Evolutionary conservation across 768 basidiomycete genomes (phyloP).

Genomic region (Russula sp.): DNA sequence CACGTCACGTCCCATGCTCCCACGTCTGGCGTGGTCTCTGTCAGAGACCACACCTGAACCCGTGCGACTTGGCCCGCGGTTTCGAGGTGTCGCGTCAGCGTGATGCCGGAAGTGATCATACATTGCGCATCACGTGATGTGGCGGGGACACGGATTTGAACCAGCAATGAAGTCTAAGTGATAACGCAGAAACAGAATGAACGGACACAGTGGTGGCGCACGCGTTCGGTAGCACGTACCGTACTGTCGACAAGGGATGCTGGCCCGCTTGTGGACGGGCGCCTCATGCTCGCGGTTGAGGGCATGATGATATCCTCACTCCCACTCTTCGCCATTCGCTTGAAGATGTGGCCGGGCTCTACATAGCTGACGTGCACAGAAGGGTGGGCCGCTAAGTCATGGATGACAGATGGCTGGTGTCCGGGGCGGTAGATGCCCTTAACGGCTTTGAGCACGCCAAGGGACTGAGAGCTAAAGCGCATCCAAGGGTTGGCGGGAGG

Average conservation of each 20-base stretch:
- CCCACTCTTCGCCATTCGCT: neutral
- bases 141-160: slow-evolving; percentile 15
- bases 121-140: slow-evolving; percentile 10
- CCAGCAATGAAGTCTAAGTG: slow-evolving; percentile 5
- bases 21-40: neutral
- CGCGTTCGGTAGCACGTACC: neutral
- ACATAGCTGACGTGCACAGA: neutral
- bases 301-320: neutral
- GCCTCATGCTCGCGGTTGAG: neutral
- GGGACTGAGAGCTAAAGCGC: slow-evolving; percentile 2
- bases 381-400: neutral
- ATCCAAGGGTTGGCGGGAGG: slow-evolving; percentile 8
- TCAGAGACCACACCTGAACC: slow-evolving; percentile 10
- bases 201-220: neutral
- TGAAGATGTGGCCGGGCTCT: neutral
- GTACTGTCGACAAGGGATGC: slow-evolving; percentile 8
- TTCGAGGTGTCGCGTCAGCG: slow-evolving; percentile 7
- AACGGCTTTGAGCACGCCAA: neutral
- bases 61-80: neutral
- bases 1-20: neutral
- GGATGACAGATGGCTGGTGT: neutral
- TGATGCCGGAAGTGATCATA: slow-evolving; percentile 10
- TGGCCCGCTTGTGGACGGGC: slow-evolving; percentile 11
- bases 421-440: neutral
- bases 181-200: neutral